phyloP scores from a whole-genome alignment of 306 rosid species.

The Rosa lucieae region DNA sequence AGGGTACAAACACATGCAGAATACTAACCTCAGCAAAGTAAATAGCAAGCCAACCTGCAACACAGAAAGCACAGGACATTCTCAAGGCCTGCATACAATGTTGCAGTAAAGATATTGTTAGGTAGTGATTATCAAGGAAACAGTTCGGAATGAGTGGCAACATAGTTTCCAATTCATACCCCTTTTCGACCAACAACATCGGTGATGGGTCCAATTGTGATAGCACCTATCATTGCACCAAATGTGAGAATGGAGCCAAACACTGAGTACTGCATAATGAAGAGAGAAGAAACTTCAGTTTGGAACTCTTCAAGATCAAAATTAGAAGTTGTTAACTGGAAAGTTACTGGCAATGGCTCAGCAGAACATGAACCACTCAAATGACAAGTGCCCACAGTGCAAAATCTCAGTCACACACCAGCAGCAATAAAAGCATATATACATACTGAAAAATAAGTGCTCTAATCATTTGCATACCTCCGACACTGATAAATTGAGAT shows the following conservation, averaged over 20 bases:
- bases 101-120: conserved; percentile 7
- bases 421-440: not conserved
- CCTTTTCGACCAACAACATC: conserved; percentile 81
- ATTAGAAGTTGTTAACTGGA: not conserved
- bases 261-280: conserved; percentile 63
- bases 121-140: conserved; percentile 13
- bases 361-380: not conserved
- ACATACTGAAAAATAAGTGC: not conserved
- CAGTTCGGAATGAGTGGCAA: conserved; percentile 6
- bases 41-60: conserved; percentile 81
- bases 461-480: conserved; percentile 45
- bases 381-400: not conserved
- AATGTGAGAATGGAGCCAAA: conserved; percentile 92
- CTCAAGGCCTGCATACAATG: conserved; percentile 77
- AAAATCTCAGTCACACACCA: not conserved
- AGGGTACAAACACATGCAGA: conserved; percentile 11
- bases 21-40: conserved; percentile 71
- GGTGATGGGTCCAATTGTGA: conserved; percentile 76
- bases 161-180: conserved; percentile 40
- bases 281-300: not conserved
- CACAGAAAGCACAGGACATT: conserved; percentile 62
- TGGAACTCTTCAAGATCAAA: not conserved
- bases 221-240: conserved; percentile 97
- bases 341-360: not conserved
- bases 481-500: conserved; percentile 63